These are phyloP conservation scores for Geoglossum cookeanum DNA, from an alignment of 2,329 filamentous ascomycete genomes.

Conservation along the genomic window DNA sequence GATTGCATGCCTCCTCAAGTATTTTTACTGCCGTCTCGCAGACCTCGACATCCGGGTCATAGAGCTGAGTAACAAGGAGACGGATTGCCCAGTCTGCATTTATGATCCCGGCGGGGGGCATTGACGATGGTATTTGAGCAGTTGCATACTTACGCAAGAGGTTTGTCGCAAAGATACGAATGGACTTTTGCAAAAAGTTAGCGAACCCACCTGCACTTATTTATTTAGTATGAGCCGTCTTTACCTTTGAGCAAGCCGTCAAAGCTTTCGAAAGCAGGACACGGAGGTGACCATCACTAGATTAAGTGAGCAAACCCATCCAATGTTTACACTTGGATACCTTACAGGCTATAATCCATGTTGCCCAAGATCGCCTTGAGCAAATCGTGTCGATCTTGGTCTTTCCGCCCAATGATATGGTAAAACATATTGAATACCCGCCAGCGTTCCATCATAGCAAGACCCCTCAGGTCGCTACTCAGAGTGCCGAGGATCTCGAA, in stretches of 20 bases:
- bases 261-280: slow-evolving; percentile 87
- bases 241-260: slow-evolving; percentile 65
- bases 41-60: slow-evolving; percentile 92
- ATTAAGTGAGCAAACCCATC: not conserved
- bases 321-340: not conserved
- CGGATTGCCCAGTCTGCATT: slow-evolving; percentile 90
- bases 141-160: slow-evolving; percentile 70
- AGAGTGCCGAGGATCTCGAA: slow-evolving; percentile 81
- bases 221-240: not conserved
- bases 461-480: slow-evolving; percentile 62
- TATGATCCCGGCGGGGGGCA: slow-evolving; percentile 19
- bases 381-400: slow-evolving; percentile 77
- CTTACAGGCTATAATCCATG: slow-evolving; percentile 71
- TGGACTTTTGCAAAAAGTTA: slow-evolving; percentile 28
- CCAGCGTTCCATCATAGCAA: slow-evolving; percentile 86
- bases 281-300: slow-evolving; percentile 53
- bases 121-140: slow-evolving; percentile 19
- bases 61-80: slow-evolving; percentile 90
- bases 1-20: slow-evolving; percentile 90
- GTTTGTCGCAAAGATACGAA: slow-evolving; percentile 77
- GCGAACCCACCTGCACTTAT: slow-evolving; percentile 9
- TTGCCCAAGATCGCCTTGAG: slow-evolving; percentile 76
- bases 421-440: slow-evolving; percentile 99
- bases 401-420: slow-evolving; percentile 81
- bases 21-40: slow-evolving; percentile 95